Conservation (phyloP, 2,329 filamentous ascomycete genomes). For the Fusarium citri region DNA sequence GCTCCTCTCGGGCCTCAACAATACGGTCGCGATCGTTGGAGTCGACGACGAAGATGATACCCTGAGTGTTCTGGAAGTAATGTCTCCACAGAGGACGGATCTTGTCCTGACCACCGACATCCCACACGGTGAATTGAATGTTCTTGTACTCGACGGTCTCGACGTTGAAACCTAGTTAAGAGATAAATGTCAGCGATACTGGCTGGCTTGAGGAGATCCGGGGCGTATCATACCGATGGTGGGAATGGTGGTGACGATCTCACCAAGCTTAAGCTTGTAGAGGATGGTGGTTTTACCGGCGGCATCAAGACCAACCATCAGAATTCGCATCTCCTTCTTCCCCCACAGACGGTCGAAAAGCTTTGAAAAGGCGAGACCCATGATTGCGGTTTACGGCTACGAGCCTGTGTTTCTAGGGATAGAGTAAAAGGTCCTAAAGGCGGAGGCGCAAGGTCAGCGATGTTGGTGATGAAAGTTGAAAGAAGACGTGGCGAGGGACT, state of each 20-base stretch:
- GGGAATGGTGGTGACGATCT: constrained; percentile 98
- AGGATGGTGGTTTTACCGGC: constrained; percentile 99
- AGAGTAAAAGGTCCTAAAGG: constrained; percentile 43
- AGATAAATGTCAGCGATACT: constrained; percentile 39
- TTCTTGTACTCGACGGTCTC: constrained; percentile 99
- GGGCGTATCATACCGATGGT: constrained; percentile 78
- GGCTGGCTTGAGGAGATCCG: background rate
- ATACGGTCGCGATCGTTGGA: constrained; percentile 99
- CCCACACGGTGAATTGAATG: constrained; percentile 99
- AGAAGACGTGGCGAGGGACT: constrained; percentile 35
- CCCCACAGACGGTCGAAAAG: constrained; percentile 96
- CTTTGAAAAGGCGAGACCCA: constrained; percentile 99
- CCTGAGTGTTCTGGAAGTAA: constrained; percentile 99
- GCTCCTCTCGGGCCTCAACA: constrained; percentile 94
- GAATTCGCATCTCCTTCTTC: constrained; percentile 99
- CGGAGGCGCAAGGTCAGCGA: constrained; percentile 38
- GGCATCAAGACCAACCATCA: constrained; percentile 99
- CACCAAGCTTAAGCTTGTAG: constrained; percentile 99
- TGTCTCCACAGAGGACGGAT: constrained; percentile 99
- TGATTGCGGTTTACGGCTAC: constrained; percentile 70
- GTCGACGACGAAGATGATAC: constrained; percentile 99
- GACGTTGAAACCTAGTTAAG: constrained; percentile 88
- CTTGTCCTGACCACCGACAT: constrained; percentile 99
- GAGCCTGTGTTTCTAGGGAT: constrained; percentile 47
- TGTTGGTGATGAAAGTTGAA: constrained; percentile 24